A percentile compares a stretch with the other conserved stretches of the same genome.
Evolutionary conservation across 345 rosid genomes (phyloP).

Genomic region (Cardiospermum halicacabum): DNA sequence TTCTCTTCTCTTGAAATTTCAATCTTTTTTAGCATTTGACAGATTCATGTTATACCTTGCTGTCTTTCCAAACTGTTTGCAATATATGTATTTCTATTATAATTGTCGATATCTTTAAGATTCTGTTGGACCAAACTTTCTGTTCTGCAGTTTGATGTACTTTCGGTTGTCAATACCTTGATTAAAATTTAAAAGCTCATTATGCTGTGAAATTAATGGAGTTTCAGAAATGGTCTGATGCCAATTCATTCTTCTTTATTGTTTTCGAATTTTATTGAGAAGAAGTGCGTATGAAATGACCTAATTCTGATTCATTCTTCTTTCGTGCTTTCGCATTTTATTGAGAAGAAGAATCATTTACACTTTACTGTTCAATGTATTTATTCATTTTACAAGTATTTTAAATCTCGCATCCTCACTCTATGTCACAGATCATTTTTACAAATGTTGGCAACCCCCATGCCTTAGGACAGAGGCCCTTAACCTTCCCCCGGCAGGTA

Average conservation of each 20-base stretch:
- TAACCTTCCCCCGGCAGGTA: conserved; percentile 96
- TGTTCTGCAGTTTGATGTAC: not conserved
- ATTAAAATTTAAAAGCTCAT: not conserved
- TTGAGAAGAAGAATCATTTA: not conserved
- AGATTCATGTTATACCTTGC: not conserved
- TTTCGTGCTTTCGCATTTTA: not conserved
- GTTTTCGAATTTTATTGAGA: not conserved
- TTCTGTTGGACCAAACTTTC: not conserved
- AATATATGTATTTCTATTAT: not conserved
- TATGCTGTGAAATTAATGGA: not conserved
- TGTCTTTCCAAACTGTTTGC: not conserved
- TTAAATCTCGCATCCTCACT: conserved; percentile 11
- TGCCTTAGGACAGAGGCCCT: conserved; percentile 95
- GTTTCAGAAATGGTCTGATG: not conserved
- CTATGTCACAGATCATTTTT: conserved; percentile 71
- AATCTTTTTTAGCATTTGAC: not conserved
- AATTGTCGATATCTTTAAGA: not conserved
- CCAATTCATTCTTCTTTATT: not conserved
- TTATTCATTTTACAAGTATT: not conserved
- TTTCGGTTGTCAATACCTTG: not conserved
- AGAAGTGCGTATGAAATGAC: too few species aligned
- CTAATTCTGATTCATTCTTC: not conserved
- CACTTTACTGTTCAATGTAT: not conserved
- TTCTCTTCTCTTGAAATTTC: not conserved
- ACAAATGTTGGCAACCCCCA: conserved; percentile 99